These are phyloP conservation scores for Ceratocystis cubensis DNA, from an alignment of 2,329 filamentous ascomycete species.

Conservation along the genomic window DNA sequence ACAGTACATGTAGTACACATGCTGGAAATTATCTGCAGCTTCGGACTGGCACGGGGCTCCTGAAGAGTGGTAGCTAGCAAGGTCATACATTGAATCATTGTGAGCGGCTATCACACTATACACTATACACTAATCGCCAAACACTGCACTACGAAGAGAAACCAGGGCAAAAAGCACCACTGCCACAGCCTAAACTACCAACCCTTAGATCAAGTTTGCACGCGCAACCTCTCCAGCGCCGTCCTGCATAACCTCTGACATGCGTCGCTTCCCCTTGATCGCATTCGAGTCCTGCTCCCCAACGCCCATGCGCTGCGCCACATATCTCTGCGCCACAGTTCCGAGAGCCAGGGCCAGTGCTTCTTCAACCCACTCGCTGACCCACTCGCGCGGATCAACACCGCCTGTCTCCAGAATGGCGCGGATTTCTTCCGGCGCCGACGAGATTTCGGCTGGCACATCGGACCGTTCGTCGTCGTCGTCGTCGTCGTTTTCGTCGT, in stretches of 20 bases:
- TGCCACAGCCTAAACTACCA: not conserved
- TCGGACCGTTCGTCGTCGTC: constrained; percentile 30
- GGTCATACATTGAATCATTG: not conserved
- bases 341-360: constrained; percentile 64
- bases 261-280: constrained; percentile 48
- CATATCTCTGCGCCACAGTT: constrained; percentile 85
- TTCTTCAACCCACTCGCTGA: constrained; percentile 95
- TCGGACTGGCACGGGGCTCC: not conserved
- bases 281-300: constrained; percentile 53
- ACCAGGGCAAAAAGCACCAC: not conserved
- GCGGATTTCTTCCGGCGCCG: constrained; percentile 62
- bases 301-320: constrained; percentile 89
- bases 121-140: not conserved
- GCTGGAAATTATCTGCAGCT: not conserved
- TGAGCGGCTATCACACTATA: not conserved
- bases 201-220: constrained; percentile 40
- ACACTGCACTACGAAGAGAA: not conserved
- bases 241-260: constrained; percentile 44
- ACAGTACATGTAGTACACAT: not conserved
- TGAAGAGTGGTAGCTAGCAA: not conserved
- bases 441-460: constrained; percentile 28
- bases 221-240: constrained; percentile 47
- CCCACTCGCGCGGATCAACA: constrained; percentile 92
- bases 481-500: constrained; percentile 25
- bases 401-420: constrained; percentile 65